Base-by-base conservation (phyloP, 345 rosid genomes). In the Brassica rapa region DNA sequence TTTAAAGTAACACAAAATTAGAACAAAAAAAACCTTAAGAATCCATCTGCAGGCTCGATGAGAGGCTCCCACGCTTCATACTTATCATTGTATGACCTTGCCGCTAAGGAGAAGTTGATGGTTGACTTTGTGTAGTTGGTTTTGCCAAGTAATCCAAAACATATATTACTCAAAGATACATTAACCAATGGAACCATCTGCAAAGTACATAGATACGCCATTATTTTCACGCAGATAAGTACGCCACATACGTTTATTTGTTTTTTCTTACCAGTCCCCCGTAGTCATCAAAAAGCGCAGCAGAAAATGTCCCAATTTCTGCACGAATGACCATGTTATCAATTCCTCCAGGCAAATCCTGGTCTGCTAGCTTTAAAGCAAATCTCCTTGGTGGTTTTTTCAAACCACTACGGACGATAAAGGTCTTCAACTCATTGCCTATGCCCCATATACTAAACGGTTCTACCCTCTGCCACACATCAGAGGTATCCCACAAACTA, bases 101-200 rank as follows among this genome's bases (percentile, higher is more conserved):
- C 94, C 81, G 87, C 90, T 74, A 91, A 85, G 72, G 96, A 93
- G 82, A 93, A 91, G 84, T 81, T 85, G 83, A 89, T 83, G 51
- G 96, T 83, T 64, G 98, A 89, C 70, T 86, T 90, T 82, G 86
- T 79, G 85, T 83, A 86, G 32, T 83, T 86, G 64, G 85, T 74
- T 82, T 89, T 82, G 70, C 97, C 99, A 83, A 82, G 96, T 85
- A 88, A 81, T 66, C 83, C 85, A 79, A 95, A 93, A 64, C 86
- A 87, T 59, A 95, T 80, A 75, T 94, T 89, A 83, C 87, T 84
- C 57, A 95, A 76, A 64, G 97, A 89, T 77, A 91, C 8, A 62
- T 91, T 95, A 83, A 89, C 92, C 85, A 95, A 84, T 6, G 99
- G 99, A 81, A 93, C 94, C 99, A 93, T 91, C 99, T 95, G 93